These are phyloP conservation scores for Escovopsis sp. DNA, from an alignment of 2,329 filamentous ascomycete species.

Conservation along the genomic window DNA sequence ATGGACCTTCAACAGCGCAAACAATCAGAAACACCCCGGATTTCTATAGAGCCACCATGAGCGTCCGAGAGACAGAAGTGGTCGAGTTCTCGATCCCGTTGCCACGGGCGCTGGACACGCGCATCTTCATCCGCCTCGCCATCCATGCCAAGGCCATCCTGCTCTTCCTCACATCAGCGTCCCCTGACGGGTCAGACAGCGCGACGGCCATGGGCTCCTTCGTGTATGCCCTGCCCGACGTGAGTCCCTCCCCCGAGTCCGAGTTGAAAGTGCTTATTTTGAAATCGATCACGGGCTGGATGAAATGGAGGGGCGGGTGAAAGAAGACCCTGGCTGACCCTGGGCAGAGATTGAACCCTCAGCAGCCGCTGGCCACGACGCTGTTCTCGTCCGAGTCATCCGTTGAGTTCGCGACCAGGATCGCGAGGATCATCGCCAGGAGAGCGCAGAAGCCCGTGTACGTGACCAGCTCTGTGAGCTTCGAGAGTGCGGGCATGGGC, in stretches of 20 bases:
- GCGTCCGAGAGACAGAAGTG: slow-evolving; percentile 8
- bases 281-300: not conserved
- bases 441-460: slow-evolving; percentile 66
- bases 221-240: slow-evolving; percentile 86
- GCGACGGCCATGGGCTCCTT: slow-evolving; percentile 64
- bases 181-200: slow-evolving; percentile 34
- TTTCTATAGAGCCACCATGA: slow-evolving; percentile 10
- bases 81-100: slow-evolving; percentile 43
- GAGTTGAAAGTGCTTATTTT: too few relatives aligned
- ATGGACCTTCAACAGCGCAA: too few relatives aligned
- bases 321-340: slow-evolving; percentile 1
- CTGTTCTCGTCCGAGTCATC: slow-evolving; percentile 64
- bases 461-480: slow-evolving; percentile 74
- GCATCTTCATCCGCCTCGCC: slow-evolving; percentile 45
- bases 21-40: too few relatives aligned
- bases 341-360: slow-evolving; percentile 34
- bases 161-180: slow-evolving; percentile 46
- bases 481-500: slow-evolving; percentile 58
- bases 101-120: slow-evolving; percentile 44
- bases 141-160: slow-evolving; percentile 42
- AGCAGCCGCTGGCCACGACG: slow-evolving; percentile 59
- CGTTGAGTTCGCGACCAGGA: slow-evolving; percentile 71
- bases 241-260: slow-evolving; percentile 24
- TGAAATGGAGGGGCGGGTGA: not conserved
- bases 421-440: slow-evolving; percentile 72